Evolutionary conservation across 2,329 filamentous ascomycete species (phyloP).

Genomic region (Trichophyton simii): DNA sequence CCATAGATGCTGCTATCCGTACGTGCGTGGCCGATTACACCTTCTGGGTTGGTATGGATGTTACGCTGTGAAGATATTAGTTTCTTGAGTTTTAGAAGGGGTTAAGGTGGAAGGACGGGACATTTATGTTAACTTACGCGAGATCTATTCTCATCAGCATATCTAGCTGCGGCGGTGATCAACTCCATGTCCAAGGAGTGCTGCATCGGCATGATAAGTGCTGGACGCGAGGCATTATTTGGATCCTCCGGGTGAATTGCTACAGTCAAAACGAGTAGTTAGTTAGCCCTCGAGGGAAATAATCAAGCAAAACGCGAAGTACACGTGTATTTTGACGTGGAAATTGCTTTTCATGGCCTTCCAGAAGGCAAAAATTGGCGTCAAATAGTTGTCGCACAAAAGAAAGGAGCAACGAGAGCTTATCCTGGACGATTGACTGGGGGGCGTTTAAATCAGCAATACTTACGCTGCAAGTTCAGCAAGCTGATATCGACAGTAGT

Average conservation of each 20-base stretch:
- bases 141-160: slow-evolving; percentile 2
- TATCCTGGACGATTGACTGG: too few relatives aligned
- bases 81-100: neutral
- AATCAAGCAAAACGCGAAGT: neutral
- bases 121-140: neutral
- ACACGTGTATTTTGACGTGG: neutral
- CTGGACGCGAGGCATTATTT: neutral
- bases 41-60: neutral
- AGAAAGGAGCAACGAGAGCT: neutral
- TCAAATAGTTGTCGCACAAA: neutral
- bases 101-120: too few relatives aligned
- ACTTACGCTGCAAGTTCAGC: slow-evolving; percentile 8
- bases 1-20: neutral
- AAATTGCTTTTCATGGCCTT: neutral
- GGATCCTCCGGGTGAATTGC: slow-evolving; percentile 3
- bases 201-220: slow-evolving; percentile 1
- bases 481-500: slow-evolving; percentile 5
- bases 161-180: neutral
- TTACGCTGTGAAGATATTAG: neutral
- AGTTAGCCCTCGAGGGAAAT: neutral
- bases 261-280: neutral
- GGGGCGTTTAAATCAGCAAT: neutral
- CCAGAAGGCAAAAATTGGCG: neutral
- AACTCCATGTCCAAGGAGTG: slow-evolving; percentile 4
- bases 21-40: neutral